Evolutionary conservation across 2,329 filamentous ascomycete species (phyloP).

Genomic region (Chaetoscypha palmicola): DNA sequence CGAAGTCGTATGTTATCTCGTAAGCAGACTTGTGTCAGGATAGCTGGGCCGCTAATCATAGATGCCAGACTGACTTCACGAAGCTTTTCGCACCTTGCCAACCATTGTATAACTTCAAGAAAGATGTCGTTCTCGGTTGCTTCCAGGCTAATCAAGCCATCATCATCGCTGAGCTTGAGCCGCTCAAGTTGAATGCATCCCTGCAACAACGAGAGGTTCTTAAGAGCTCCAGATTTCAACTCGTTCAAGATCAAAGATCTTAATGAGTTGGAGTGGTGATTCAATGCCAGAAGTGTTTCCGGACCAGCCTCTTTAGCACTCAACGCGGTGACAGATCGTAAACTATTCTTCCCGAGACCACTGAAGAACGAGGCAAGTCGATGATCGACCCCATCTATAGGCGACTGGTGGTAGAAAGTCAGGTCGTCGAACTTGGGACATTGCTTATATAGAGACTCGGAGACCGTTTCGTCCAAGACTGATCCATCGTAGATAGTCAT

Average conservation of each 20-base stretch:
- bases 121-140: slow-evolving; percentile 46
- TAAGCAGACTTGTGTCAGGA: slow-evolving; percentile 43
- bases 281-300: slow-evolving; percentile 47
- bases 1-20: slow-evolving; percentile 40
- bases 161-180: slow-evolving; percentile 40
- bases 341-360: slow-evolving; percentile 46
- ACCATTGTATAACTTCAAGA: slow-evolving; percentile 45
- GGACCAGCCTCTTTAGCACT: slow-evolving; percentile 47
- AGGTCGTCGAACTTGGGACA: slow-evolving; percentile 57
- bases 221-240: slow-evolving; percentile 41
- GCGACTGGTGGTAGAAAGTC: slow-evolving; percentile 43
- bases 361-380: slow-evolving; percentile 52
- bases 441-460: slow-evolving; percentile 45
- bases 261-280: slow-evolving; percentile 47
- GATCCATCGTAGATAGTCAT: slow-evolving; percentile 56
- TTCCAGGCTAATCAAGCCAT: slow-evolving; percentile 40
- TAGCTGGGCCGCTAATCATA: slow-evolving; percentile 44
- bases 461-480: slow-evolving; percentile 47
- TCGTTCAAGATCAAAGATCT: slow-evolving; percentile 43
- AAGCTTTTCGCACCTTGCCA: slow-evolving; percentile 45
- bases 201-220: slow-evolving; percentile 41
- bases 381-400: slow-evolving; percentile 37
- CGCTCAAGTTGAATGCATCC: slow-evolving; percentile 42
- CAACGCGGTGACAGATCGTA: slow-evolving; percentile 52
- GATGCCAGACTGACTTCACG: slow-evolving; percentile 42